phyloP scores from a whole-genome alignment of 352 stramenopile genomes.

The Phytophthora podocarpi region DNA sequence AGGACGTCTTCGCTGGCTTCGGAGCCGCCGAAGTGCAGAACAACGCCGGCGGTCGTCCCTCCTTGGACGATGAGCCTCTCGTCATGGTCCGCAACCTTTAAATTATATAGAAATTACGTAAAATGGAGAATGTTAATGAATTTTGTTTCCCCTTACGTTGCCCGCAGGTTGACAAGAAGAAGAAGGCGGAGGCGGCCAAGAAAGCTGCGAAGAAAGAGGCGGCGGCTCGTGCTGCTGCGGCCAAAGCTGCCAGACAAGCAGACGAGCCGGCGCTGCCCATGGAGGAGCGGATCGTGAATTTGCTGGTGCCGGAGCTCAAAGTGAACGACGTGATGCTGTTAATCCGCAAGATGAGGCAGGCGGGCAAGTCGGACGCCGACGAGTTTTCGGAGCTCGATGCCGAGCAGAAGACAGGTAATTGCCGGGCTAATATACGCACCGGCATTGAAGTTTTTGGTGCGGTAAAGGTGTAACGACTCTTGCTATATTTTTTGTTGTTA shows the following conservation, averaged over 20 bases:
- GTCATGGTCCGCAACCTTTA: slow-evolving; percentile 22
- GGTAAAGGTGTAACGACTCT: slow-evolving; percentile 6
- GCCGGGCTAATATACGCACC: slow-evolving; percentile 9
- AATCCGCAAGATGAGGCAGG: slow-evolving; percentile 91
- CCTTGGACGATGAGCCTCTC: slow-evolving; percentile 43
- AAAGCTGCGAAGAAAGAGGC: slow-evolving; percentile 56
- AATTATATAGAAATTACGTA: background rate
- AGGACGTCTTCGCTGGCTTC: slow-evolving; percentile 67
- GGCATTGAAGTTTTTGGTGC: background rate
- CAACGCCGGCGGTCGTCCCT: slow-evolving; percentile 7
- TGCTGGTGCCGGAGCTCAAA: slow-evolving; percentile 85
- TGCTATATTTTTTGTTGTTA: background rate
- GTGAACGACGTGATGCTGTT: slow-evolving; percentile 89
- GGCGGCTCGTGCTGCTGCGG: slow-evolving; percentile 26
- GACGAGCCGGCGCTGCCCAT: slow-evolving; percentile 74
- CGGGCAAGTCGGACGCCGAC: slow-evolving; percentile 87
- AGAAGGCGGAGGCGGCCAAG: slow-evolving; percentile 45
- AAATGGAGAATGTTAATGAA: background rate
- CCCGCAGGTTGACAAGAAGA: slow-evolving; percentile 52
- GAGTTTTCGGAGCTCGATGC: slow-evolving; percentile 88
- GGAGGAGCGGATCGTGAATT: slow-evolving; percentile 88
- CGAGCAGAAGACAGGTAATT: slow-evolving; percentile 82
- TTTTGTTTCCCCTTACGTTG: background rate
- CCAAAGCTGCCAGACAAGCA: slow-evolving; percentile 42
- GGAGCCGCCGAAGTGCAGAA: slow-evolving; percentile 35